Percentiles rank a stretch among this genome's conserved stretches.
These are phyloP conservation scores for Fusarium nematophilum DNA, from an alignment of 2,329 filamentous ascomycete species.

Conservation along the genomic window DNA sequence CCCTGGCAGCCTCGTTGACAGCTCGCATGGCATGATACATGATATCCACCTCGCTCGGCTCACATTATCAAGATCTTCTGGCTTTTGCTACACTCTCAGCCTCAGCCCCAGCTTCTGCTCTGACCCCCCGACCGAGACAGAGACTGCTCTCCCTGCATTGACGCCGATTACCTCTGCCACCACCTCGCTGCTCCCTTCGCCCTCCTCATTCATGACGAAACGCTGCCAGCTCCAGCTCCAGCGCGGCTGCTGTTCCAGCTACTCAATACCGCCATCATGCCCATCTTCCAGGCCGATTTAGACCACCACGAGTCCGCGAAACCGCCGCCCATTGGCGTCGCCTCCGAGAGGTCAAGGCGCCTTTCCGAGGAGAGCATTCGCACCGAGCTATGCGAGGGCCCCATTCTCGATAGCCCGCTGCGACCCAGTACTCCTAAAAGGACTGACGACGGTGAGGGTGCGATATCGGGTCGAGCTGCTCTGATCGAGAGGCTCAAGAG, in stretches of 20 bases:
- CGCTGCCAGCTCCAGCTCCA: conserved; percentile 20
- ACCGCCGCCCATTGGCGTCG: conserved; percentile 32
- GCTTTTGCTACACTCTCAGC: conserved; percentile 4
- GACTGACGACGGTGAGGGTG: conserved; percentile 41
- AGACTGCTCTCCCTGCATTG: conserved; percentile 25
- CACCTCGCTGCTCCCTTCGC: conserved; percentile 2
- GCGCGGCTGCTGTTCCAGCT: conserved; percentile 51
- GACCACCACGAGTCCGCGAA: conserved; percentile 49
- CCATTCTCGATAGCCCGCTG: conserved; percentile 57
- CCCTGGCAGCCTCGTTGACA: conserved; percentile 29
- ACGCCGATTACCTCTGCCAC: conserved; percentile 1
- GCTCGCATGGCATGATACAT: conserved; percentile 40
- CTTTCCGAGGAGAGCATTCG: conserved; percentile 70
- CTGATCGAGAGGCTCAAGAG: conserved; percentile 88
- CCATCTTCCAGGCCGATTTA: conserved; percentile 67
- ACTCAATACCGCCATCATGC: conserved; percentile 56
- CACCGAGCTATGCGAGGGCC: conserved; percentile 71
- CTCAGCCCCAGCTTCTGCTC: neutral
- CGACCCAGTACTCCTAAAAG: conserved; percentile 37
- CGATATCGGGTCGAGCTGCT: conserved; percentile 74
- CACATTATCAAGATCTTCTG: conserved; percentile 13
- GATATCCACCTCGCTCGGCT: conserved; percentile 36
- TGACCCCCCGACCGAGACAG: neutral
- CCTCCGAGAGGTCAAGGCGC: conserved; percentile 39
- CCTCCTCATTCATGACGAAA: conserved; percentile 37